These are phyloP conservation scores for Pseudopithomyces maydicus DNA, from an alignment of 2,329 filamentous ascomycete genomes.

Conservation along the genomic window DNA sequence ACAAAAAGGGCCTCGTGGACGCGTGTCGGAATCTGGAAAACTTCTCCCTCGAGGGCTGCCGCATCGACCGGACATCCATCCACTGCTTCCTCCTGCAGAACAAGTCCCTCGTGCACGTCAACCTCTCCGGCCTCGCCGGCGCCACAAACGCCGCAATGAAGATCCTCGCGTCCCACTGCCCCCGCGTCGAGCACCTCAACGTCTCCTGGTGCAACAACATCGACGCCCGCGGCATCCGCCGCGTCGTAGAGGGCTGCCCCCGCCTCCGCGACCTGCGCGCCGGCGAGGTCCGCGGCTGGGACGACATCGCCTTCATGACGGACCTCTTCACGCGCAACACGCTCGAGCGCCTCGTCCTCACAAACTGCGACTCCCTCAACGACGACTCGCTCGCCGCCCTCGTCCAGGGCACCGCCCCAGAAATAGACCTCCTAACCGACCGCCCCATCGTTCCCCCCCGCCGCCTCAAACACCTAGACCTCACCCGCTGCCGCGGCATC, in stretches of 20 bases:
- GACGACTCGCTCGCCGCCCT: constrained; percentile 76
- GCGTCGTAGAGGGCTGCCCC: constrained; percentile 73
- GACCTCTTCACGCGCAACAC: constrained; percentile 80
- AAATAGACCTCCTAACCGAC: constrained; percentile 80
- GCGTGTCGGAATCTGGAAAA: constrained; percentile 86
- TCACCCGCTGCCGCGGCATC: constrained; percentile 77
- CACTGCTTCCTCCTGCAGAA: constrained; percentile 82
- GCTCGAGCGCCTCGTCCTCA: constrained; percentile 80
- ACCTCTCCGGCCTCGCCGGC: constrained; percentile 79
- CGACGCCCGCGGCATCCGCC: constrained; percentile 74
- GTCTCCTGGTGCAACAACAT: constrained; percentile 93
- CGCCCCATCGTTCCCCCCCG: constrained; percentile 76
- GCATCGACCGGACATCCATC: constrained; percentile 78
- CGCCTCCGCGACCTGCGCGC: constrained; percentile 79
- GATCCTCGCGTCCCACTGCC: constrained; percentile 81
- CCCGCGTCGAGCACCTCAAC: constrained; percentile 81
- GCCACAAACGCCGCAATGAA: constrained; percentile 86
- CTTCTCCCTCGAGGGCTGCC: constrained; percentile 86
- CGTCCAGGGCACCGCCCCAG: constrained; percentile 75
- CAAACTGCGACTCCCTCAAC: constrained; percentile 77
- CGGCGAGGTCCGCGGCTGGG: constrained; percentile 80
- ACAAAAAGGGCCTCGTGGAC: constrained; percentile 76
- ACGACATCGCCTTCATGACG: constrained; percentile 72
- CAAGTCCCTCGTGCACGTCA: constrained; percentile 77
- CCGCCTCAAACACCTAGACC: constrained; percentile 80